Evolutionary conservation across 768 basidiomycete genomes (phyloP), one percentile per base, ranked within the genome.

Genomic region (Pholiota conissans): DNA sequence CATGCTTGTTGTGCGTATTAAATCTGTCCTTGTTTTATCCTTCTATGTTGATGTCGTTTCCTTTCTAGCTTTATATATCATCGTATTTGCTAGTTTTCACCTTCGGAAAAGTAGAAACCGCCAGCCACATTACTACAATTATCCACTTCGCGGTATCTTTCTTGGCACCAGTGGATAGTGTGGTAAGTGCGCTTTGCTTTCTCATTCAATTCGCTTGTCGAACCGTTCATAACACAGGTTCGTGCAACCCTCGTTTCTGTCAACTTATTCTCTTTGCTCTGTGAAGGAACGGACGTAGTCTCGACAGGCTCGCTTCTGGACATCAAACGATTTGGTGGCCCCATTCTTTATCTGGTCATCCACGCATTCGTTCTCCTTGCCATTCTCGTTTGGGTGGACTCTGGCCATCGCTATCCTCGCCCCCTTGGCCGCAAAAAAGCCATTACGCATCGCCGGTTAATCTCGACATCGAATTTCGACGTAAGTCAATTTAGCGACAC

Each of bases 221-320:
- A 9, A 11, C 22, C n/a, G 1, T 10, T n/a, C 22, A 7, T 51
- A 20, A 6, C 45, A 13, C 57, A 89, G 89, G 68, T 84, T 34
- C 80, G 91, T 40, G 84, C 89, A 0, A 81, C 82, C 2, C 76
- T 93, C 22, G 81, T 93, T 22, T 89, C 90, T 0, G 78, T 90
- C 63, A 91, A 92, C 63, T 71, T 90, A 3, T 92, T 92, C 71
- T 85, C 84, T 10, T 74, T 92, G 2, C 81, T 91, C 3, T 91
- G 90, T 62, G 72, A 85, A 55, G 86, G 86, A 10, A 70, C 76
- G 2, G 76, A 74, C 11, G 69, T 74, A 0, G 77, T 84, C 22
- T 78, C 80, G 0, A 60, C 78, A 0, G 61, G 77, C 0, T 78
- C 82, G 0, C 72, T 85, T 56, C 83, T 83, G 7, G 60, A 69